Evolutionary conservation across 106 monocot species (phyloP), one percentile per base, ranked within the genome.

Genomic region (Posidonia australis): DNA sequence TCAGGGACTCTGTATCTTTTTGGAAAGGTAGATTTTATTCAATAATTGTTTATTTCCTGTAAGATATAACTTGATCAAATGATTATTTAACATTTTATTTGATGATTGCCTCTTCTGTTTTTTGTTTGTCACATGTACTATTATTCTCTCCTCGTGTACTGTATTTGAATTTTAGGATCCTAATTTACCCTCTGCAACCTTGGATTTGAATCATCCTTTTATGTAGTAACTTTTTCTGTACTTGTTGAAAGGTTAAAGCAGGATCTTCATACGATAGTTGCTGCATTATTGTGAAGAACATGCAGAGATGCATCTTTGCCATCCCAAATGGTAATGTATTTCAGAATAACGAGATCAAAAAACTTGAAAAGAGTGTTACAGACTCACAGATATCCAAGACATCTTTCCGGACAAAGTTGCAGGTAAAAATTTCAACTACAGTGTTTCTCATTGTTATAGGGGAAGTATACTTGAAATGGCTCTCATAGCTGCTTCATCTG

Each of bases 221-320:
- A n/a, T 53, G 52, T 57, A 28, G 27, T 57, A 57, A 57, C 5
- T 0, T 26, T 13, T 26, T 63, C 24, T 63, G 19, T 26, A 25
- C n/a, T 24, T 10, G 10, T 63, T 9, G 1, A 24, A 52, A 96
- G 96, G 86, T 90, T 48, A 90, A 96, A 75, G 67, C 70, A 51
- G 84, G 78, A 10, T 82, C 71, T 67, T 51, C 74, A 49, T 87
- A 84, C 72, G 87, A 90, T 30, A 96, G 96, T 52, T 90, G 96
- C 59, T 90, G 96, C 73, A 76, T 90, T 21, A 60, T 90, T 62
- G 90, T 96, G 72, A 96, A 83, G 64, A 96, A 87, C 71, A 82
- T 87, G 78, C 90, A 90, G 71, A 76, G 96, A 82, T 90, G 96
- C 74, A 64, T 96, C 24, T 96, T 87, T 76, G 96, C 90, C 23